These are phyloP conservation scores for Lasiodiplodia gonubiensis DNA, from an alignment of 2,329 filamentous ascomycete genomes.

Conservation along the genomic window DNA sequence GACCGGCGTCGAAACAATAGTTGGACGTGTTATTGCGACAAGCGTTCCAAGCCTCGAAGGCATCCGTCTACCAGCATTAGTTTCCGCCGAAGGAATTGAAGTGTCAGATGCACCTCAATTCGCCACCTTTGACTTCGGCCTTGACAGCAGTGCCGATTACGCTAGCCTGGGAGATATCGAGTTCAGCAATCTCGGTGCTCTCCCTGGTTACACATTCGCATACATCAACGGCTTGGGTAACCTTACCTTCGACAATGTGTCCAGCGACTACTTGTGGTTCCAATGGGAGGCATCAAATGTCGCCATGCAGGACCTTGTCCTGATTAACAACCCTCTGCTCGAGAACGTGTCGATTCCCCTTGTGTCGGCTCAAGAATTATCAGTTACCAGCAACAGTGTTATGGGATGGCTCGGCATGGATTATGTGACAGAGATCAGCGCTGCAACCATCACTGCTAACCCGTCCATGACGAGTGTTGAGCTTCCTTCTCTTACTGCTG, in stretches of 20 bases:
- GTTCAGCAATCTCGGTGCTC: neutral
- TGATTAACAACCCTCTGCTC: neutral
- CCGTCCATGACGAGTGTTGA: neutral
- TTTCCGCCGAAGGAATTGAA: neutral
- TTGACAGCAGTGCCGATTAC: neutral
- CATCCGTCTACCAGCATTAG: neutral
- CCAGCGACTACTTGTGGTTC: neutral
- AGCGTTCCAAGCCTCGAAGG: neutral
- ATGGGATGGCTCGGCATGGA: neutral
- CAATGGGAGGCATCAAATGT: neutral
- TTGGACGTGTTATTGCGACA: neutral
- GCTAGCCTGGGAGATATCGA: neutral
- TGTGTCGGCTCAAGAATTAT: neutral
- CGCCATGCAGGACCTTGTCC: neutral
- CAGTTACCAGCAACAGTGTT: neutral
- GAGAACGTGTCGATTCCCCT: neutral
- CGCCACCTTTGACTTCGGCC: neutral
- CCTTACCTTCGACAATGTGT: neutral
- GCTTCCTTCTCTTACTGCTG: conserved; percentile 1
- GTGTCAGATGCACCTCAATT: neutral
- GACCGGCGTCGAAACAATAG: neutral
- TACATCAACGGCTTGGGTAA: neutral
- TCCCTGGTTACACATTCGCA: neutral
- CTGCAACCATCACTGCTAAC: neutral
- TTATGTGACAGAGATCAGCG: neutral